Base-by-base conservation (phyloP, 495 filamentous ascomycete species). In the Corynascus novoguineensis region DNA sequence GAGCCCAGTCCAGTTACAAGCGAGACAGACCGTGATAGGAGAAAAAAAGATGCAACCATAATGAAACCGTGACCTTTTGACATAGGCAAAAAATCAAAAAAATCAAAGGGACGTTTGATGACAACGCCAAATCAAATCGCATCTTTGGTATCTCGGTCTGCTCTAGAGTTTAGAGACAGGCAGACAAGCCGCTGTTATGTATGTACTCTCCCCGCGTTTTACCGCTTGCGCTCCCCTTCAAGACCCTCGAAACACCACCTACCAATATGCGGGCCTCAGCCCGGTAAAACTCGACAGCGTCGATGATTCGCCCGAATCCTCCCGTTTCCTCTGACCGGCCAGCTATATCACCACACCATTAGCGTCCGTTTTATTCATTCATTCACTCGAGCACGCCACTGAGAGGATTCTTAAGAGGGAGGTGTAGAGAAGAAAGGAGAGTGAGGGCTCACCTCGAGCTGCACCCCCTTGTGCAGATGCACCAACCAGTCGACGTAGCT, bases 401-500 rank as follows among this genome's bases (percentile, higher is more conserved):
- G 11, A 31, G 7, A n/a, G 17, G 8, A 0, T 44, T 8, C 22
- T 17, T 5, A 8, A 5, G 11, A 25, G 25, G 5, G 49, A 50
- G 29, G 28, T 8, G 25, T 10, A 22, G 21, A 49, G 31, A 32
- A 47, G 11, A 21, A 29, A 34, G 27, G 27, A 47, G 11, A 21
- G 22, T 27, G 27, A 22, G 24, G 32, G 34, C 82, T 71, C 67
- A 86, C 86, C 80, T 97, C 92, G 55, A 96, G 73, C 68, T 95
- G 91, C 58, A 97, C 89, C 65, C 87, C 85, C 62, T 91, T 86
- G 68, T 99, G 93, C 48, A 97, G 75, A 73, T 96, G 90, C 52
- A 99, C 93, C 70, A 99, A 72, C 93, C 93, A 99, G 73, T 99
- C 93, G 17, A 97, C 93, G 73, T 99, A 97, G 62, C 87, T 92